These are phyloP conservation scores for Cicer chorassanicum DNA, from an alignment of 306 rosid species.

Conservation along the genomic window DNA sequence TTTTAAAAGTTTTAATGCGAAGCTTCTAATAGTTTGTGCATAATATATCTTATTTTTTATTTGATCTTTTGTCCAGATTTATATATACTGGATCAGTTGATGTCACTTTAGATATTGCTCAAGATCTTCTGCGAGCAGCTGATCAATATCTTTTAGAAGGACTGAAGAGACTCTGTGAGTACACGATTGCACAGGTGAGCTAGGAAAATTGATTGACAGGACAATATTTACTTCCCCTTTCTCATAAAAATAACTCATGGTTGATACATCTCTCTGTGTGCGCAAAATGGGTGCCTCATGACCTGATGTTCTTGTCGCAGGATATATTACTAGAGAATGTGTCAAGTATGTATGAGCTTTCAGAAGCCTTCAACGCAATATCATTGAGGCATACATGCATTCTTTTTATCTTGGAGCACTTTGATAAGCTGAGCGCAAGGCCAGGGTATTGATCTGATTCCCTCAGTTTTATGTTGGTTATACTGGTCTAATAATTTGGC, in stretches of 20 bases:
- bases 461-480: conserved; percentile 30
- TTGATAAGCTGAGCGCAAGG: conserved; percentile 78
- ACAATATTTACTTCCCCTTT: conserved; percentile 1
- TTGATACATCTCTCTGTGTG: background rate
- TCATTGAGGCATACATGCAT: conserved; percentile 96
- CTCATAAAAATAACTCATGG: background rate
- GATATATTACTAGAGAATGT: conserved; percentile 90
- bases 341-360: conserved; percentile 93
- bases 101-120: conserved; percentile 83
- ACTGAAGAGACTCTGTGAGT: conserved; percentile 93
- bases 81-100: conserved; percentile 95
- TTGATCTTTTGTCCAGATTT: conserved; percentile 61
- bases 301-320: conserved; percentile 51
- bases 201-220: conserved; percentile 7
- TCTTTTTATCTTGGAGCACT: conserved; percentile 87
- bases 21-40: conserved; percentile 42
- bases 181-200: conserved; percentile 91
- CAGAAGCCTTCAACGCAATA: conserved; percentile 92
- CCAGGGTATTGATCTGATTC: conserved; percentile 77
- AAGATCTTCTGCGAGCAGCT: conserved; percentile 97
- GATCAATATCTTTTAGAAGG: conserved; percentile 99
- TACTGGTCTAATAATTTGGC: conserved; percentile 8
- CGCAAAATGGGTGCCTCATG: conserved; percentile 29
- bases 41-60: conserved; percentile 34
- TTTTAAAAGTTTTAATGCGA: conserved; percentile 8